phyloP scores from a whole-genome alignment of 352 stramenopile genomes.

The Phytophthora podocarpi region DNA sequence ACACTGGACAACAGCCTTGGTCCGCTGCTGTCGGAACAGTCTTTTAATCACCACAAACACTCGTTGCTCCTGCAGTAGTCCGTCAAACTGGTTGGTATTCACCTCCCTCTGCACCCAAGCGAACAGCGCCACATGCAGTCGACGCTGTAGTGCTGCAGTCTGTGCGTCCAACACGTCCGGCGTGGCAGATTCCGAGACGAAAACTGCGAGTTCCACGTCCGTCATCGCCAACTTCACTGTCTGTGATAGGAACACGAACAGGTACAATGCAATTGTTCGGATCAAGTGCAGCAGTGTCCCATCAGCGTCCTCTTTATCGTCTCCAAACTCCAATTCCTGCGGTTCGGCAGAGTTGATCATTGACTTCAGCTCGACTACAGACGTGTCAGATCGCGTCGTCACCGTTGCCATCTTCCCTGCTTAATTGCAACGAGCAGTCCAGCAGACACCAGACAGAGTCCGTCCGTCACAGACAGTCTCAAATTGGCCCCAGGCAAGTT shows the following conservation, averaged over 20 bases:
- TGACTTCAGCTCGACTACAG: too few species aligned
- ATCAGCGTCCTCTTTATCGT: constrained; percentile 15
- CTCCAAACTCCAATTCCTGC: neutral
- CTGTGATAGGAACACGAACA: constrained; percentile 63
- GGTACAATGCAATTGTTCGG: constrained; percentile 62
- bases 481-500: constrained; percentile 15
- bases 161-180: constrained; percentile 40
- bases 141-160: constrained; percentile 28
- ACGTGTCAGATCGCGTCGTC: neutral
- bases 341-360: too few species aligned
- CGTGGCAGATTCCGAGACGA: constrained; percentile 22
- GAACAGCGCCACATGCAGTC: constrained; percentile 48
- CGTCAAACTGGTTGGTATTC: constrained; percentile 67
- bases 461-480: constrained; percentile 8
- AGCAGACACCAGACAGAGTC: too few species aligned
- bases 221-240: constrained; percentile 31
- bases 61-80: constrained; percentile 56
- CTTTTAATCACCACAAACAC: constrained; percentile 55
- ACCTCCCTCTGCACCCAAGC: constrained; percentile 52
- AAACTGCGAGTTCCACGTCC: constrained; percentile 42
- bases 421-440: neutral
- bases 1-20: constrained; percentile 38
- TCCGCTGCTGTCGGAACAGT: constrained; percentile 56
- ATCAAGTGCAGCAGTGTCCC: constrained; percentile 65
- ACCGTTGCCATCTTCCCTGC: too few species aligned